Evolutionary conservation across 495 filamentous ascomycete genomes (phyloP).

Genomic region (Cercophora newfieldiana): DNA sequence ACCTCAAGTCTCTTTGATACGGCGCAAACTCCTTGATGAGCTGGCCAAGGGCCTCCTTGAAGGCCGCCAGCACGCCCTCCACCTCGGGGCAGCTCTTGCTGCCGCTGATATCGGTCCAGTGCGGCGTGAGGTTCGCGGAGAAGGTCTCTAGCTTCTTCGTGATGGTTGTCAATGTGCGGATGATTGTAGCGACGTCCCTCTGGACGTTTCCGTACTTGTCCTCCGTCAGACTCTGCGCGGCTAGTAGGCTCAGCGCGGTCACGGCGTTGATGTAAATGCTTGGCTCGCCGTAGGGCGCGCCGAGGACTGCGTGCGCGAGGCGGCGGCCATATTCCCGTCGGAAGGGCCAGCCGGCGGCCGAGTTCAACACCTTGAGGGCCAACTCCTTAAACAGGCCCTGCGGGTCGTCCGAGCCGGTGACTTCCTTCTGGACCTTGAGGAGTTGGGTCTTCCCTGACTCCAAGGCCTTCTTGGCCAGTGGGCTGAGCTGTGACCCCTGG

Average conservation of each 20-base stretch:
- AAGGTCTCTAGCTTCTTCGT: conserved; percentile 71
- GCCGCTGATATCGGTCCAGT: conserved; percentile 79
- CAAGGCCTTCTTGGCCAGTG: conserved; percentile 40
- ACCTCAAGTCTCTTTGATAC: conserved; percentile 64
- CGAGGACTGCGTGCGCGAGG: conserved; percentile 63
- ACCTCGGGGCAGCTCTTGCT: conserved; percentile 56
- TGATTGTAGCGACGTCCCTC: conserved; percentile 67
- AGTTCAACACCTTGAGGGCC: conserved; percentile 42
- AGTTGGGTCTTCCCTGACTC: conserved; percentile 40
- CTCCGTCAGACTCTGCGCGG: conserved; percentile 72
- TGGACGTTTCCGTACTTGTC: conserved; percentile 88
- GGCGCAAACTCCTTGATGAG: conserved; percentile 68
- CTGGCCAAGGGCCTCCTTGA: conserved; percentile 60
- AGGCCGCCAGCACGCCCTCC: conserved; percentile 57
- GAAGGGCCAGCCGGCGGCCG: conserved; percentile 66
- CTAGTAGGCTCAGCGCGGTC: conserved; percentile 65
- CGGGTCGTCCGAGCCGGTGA: conserved; percentile 42
- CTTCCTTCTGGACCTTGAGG: conserved; percentile 46
- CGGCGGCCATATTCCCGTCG: conserved; percentile 66
- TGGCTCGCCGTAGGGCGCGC: conserved; percentile 64
- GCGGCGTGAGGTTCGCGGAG: conserved; percentile 54
- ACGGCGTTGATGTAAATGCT: conserved; percentile 68
- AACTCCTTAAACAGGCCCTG: conserved; percentile 35
- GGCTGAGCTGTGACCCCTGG: conserved; percentile 47
- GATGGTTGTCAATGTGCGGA: conserved; percentile 67